Conservation (phyloP, 441 rosid genomes). For the Euphorbia schlechtendalii region DNA sequence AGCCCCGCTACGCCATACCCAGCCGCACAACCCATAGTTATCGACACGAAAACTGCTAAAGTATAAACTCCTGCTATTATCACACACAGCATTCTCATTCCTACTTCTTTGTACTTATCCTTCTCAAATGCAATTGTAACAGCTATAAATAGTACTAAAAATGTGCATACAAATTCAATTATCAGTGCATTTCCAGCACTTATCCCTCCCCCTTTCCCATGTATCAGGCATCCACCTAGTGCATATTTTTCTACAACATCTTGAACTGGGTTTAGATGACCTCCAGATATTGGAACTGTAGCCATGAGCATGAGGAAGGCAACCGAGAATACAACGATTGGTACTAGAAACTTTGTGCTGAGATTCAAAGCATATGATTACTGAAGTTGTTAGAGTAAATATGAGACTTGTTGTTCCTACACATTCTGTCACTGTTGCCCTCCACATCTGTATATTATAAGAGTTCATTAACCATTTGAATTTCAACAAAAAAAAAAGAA, state of each 20-base stretch:
- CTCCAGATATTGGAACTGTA: constrained; percentile 43
- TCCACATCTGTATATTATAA: constrained; percentile 36
- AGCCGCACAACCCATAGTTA: constrained; percentile 28
- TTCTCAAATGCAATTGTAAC: constrained; percentile 38
- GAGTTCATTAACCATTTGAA: too few relatives aligned
- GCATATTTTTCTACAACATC: constrained; percentile 20
- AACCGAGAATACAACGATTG: constrained; percentile 32
- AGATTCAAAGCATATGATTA: constrained; percentile 38
- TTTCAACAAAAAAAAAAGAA: too few relatives aligned
- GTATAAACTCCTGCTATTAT: constrained; percentile 26
- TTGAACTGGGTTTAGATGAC: constrained; percentile 43
- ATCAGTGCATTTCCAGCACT: constrained; percentile 22
- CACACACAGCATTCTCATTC: constrained; percentile 30
- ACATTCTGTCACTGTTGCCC: constrained; percentile 37
- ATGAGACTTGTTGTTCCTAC: constrained; percentile 38
- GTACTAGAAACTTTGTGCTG: constrained; percentile 37
- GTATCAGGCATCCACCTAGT: constrained; percentile 34
- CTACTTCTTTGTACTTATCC: constrained; percentile 32
- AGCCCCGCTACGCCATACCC: constrained; percentile 40
- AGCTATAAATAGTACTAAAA: constrained; percentile 32
- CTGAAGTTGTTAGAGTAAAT: constrained; percentile 33
- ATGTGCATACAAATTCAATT: constrained; percentile 38
- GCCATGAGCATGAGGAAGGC: constrained; percentile 37
- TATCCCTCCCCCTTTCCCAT: constrained; percentile 22
- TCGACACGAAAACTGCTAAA: constrained; percentile 30